A percentile compares a stretch with the other conserved stretches of the same genome.
Conservation (phyloP, 2,329 filamentous ascomycete genomes). For the Monilinia fructigena region DNA sequence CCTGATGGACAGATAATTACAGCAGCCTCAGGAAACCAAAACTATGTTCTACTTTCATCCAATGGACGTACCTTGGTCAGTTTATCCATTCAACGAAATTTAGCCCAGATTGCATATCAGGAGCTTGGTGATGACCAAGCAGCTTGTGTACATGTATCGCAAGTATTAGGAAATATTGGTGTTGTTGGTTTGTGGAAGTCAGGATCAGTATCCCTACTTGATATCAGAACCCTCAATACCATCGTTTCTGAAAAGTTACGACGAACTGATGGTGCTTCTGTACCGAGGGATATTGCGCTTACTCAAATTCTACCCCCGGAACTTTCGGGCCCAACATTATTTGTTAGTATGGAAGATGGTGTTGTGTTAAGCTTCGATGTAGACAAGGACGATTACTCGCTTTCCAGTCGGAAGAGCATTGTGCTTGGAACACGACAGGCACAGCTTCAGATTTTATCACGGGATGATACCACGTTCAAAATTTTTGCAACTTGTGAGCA, state of each 20-base stretch:
- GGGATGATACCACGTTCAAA: slow-evolving; percentile 65
- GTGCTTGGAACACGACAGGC: slow-evolving; percentile 84
- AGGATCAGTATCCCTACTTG: slow-evolving; percentile 74
- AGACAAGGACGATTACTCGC: slow-evolving; percentile 55
- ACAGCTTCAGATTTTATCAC: slow-evolving; percentile 73
- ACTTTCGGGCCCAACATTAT: slow-evolving; percentile 65
- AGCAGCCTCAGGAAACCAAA: slow-evolving; percentile 70
- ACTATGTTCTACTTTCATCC: slow-evolving; percentile 69
- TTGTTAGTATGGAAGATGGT: slow-evolving; percentile 90
- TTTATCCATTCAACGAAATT: slow-evolving; percentile 55
- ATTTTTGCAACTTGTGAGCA: slow-evolving; percentile 95
- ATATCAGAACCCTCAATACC: slow-evolving; percentile 63
- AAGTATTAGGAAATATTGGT: slow-evolving; percentile 61
- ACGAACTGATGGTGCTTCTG: slow-evolving; percentile 66
- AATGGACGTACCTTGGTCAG: slow-evolving; percentile 72
- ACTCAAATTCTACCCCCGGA: slow-evolving; percentile 69
- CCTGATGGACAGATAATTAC: slow-evolving; percentile 62
- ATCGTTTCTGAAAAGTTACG: slow-evolving; percentile 64
- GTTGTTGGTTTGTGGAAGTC: slow-evolving; percentile 86
- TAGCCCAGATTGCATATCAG: slow-evolving; percentile 59
- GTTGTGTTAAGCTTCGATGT: slow-evolving; percentile 83
- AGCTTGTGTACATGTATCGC: slow-evolving; percentile 76
- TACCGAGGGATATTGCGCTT: slow-evolving; percentile 79
- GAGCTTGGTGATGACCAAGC: slow-evolving; percentile 71
- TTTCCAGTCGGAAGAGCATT: slow-evolving; percentile 76